Evolutionary conservation across 306 rosid species (phyloP).

Genomic region (Citrullus colocynthis): DNA sequence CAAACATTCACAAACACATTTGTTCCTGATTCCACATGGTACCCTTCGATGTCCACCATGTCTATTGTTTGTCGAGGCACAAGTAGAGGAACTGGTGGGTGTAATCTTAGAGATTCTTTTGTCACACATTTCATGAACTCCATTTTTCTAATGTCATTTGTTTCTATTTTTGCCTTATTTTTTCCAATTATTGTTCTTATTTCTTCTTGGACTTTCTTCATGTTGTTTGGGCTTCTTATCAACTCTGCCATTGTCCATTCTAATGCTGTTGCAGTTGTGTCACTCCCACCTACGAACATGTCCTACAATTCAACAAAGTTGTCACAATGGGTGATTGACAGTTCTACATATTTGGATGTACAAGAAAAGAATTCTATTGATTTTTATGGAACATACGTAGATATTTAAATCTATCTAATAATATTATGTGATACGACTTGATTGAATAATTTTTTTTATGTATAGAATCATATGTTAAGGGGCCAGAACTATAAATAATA

Average conservation of each 20-base stretch:
- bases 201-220: slow-evolving; percentile 51
- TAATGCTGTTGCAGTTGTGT: slow-evolving; percentile 16
- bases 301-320: slow-evolving; percentile 17
- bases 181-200: slow-evolving; percentile 32
- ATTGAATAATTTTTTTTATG: too few species aligned
- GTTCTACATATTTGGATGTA: too few species aligned
- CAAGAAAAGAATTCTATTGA: too few species aligned
- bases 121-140: slow-evolving; percentile 27
- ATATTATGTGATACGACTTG: too few species aligned
- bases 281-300: slow-evolving; percentile 30
- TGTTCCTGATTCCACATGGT: slow-evolving; percentile 24
- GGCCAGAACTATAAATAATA: too few species aligned
- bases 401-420: too few species aligned
- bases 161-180: slow-evolving; percentile 18
- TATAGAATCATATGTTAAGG: too few species aligned
- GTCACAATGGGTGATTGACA: too few species aligned
- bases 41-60: slow-evolving; percentile 18
- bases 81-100: slow-evolving; percentile 26
- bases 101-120: slow-evolving; percentile 41
- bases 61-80: slow-evolving; percentile 20
- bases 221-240: slow-evolving; percentile 17
- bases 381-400: too few species aligned
- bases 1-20: slow-evolving; percentile 23
- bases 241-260: slow-evolving; percentile 50
- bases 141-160: slow-evolving; percentile 29